Base-by-base conservation (phyloP, 805 yeast genomes). In the Teunomyces barrocoloradensis region DNA sequence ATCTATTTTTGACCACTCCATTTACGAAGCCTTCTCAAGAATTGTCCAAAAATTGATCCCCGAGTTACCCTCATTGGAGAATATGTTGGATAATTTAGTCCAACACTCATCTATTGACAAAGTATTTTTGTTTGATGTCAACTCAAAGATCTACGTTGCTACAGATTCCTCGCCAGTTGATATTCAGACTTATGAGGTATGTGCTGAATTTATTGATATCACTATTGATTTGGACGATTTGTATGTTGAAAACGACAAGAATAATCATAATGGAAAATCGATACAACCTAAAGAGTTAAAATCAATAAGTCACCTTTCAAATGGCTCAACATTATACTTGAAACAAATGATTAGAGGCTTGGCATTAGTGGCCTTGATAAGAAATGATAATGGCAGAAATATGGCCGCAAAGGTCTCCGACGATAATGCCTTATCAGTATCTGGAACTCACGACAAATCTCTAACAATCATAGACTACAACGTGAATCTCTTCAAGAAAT, bases 101-200 rank as follows among this genome's bases (percentile, higher is more conserved):
- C 90, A 88, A 53, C 94, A 90, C 61, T 85, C 91, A 11, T 87
- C 87, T 21, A 86, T 94, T 51, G 99, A 94, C 55, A 94, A 94
- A 70, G 92, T 94, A 15, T 94, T 91, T 58, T 65, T 94, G 48
- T 92, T 94, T 59, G 99, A 94, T 62, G 82, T 92, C 21, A 87
- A 88, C 59, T 87, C 96, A 13, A 94, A 94, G 63, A 88, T 94
- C 17, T 94, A 92, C 62, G 90, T 92, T 42, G 97, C 97, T 4
- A 92, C 98, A 0, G 99, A 94, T 64, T 87, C 96, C 0, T 84
- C 91, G 1, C 97, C 98, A 0, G 96, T 92, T 34, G 98, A 92
- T 67, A 86, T 89, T 35, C 96, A 90, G 60, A 88, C 95, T 0
- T 94, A 94, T 63, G 97, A 94, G 64, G 96, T 92, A 1, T 94